Conservation (phyloP, 2,329 filamentous ascomycete species). For the Aspergillus pseudonomiae region DNA sequence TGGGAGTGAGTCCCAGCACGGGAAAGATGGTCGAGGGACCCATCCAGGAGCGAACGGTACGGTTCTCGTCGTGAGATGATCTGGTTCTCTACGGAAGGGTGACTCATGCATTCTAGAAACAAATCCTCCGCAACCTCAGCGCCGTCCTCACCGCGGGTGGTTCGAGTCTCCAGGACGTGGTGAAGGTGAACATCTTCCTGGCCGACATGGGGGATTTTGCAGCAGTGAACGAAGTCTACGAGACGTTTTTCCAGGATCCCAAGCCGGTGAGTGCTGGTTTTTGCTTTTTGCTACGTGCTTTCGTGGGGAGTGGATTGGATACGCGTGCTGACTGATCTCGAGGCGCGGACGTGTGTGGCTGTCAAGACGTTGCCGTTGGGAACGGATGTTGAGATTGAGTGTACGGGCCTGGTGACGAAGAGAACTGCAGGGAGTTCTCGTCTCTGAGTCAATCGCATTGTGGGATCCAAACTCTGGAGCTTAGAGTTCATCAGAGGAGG, state of each 20-base stretch:
- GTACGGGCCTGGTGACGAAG: conserved; percentile 43
- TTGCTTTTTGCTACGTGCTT: background rate
- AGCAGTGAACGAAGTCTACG: conserved; percentile 80
- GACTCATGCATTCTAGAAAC: conserved; percentile 39
- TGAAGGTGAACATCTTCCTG: conserved; percentile 69
- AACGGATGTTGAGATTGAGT: conserved; percentile 60
- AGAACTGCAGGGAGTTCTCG: conserved; percentile 17
- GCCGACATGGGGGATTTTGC: conserved; percentile 66
- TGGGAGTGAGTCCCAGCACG: conserved; percentile 60
- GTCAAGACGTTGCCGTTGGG: conserved; percentile 55
- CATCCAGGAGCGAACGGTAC: conserved; percentile 57
- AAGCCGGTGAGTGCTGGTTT: conserved; percentile 28
- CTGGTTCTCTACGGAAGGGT: background rate
- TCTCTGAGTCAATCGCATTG: conserved; percentile 16
- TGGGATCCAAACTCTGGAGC: background rate
- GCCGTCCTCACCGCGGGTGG: conserved; percentile 63
- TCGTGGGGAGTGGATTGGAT: background rate
- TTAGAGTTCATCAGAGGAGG: background rate
- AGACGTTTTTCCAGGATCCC: conserved; percentile 27
- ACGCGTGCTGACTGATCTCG: background rate
- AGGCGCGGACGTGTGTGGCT: conserved; percentile 51
- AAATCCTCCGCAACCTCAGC: conserved; percentile 57
- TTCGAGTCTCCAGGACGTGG: conserved; percentile 59
- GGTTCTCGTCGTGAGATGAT: conserved; percentile 11
- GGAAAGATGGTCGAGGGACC: conserved; percentile 58